Conservation (phyloP, 306 rosid species). For the Fragaria iinumae region DNA sequence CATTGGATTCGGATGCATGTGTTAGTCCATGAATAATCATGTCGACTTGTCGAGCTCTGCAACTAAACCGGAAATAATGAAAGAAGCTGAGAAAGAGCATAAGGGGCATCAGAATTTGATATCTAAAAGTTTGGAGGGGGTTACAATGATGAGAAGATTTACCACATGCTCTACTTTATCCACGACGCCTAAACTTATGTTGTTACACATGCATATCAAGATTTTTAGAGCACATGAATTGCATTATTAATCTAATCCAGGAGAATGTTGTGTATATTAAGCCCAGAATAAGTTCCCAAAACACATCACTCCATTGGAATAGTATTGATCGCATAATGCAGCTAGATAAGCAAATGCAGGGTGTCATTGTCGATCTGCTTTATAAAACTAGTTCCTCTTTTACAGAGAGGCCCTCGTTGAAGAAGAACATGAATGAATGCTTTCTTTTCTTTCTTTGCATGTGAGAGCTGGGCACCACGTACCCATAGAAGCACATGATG, state of each 20-base stretch:
- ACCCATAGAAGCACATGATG: constrained; percentile 53
- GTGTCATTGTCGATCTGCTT: constrained; percentile 40
- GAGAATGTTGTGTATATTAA: not conserved
- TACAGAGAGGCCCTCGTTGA: constrained; percentile 32
- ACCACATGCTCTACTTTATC: not conserved
- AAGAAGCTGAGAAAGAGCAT: not conserved
- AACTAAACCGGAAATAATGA: constrained; percentile 6
- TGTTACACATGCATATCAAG: not conserved
- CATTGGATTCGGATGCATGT: not conserved
- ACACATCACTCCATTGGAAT: not conserved
- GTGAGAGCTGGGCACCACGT: constrained; percentile 36
- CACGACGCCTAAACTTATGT: not conserved
- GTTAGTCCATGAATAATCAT: not conserved
- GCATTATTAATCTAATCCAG: not conserved
- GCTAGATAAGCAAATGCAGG: constrained; percentile 14
- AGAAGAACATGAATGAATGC: constrained; percentile 37
- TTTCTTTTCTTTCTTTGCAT: constrained; percentile 35
- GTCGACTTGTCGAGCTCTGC: not conserved
- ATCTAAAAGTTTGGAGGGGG: not conserved
- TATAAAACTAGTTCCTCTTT: constrained; percentile 23
- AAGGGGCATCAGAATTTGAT: not conserved
- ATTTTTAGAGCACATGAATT: not conserved
- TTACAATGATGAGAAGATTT: constrained; percentile 13
- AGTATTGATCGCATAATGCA: not conserved
- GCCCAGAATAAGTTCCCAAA: not conserved